Base-by-base conservation (phyloP, 2,329 filamentous ascomycete genomes). In the Ambrosiella beaveri region DNA sequence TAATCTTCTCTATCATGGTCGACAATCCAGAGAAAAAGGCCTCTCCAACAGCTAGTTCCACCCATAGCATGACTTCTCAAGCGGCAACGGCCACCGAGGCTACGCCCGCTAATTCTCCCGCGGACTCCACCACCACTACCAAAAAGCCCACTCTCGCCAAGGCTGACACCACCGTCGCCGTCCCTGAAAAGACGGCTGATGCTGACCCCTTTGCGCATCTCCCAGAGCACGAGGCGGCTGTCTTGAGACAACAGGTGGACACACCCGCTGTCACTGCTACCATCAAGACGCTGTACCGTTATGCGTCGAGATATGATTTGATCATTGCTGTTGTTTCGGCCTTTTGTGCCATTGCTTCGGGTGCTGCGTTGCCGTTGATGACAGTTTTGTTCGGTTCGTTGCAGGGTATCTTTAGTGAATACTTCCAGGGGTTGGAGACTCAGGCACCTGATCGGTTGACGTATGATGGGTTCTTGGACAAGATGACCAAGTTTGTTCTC, bases 301-400 rank as follows among this genome's bases (percentile, higher is more conserved):
- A 88, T 71, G 79, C 85, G 2, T 82, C 81, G 1, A 74, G 70
- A 54, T 76, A 74, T 62, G 86, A 90, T 65, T 65, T 83, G 13
- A 62, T 82, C 61, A 80, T 89, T 65, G 76, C 88, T 45, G 64
- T 69, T 44, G 68, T 87, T 57, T 79, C 82, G 55, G 66, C 74
- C 36, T 64, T 91, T 57, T 79, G 79, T 59, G 77, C 85, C 62
- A 85, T 90, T 63, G 81, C 75, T 39, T 84, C 81, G 15, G 87
- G 88, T 61, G 86, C 86, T 58, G 83, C 84, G 7, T 69, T 91
- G 61, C 88, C 88, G 5, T 71, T 89, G 27, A 91, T 93, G 81
- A 91, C 87, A 0, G 77, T 88, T 59, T 72, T 95, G 39, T 94
- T 94, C 65, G 88, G 88, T 61, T 80, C 82, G 56, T 74, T 95